These are phyloP conservation scores for Adiantum capillusveneris DNA, from an alignment of 75 land plant genomes.

Conservation along the genomic window DNA sequence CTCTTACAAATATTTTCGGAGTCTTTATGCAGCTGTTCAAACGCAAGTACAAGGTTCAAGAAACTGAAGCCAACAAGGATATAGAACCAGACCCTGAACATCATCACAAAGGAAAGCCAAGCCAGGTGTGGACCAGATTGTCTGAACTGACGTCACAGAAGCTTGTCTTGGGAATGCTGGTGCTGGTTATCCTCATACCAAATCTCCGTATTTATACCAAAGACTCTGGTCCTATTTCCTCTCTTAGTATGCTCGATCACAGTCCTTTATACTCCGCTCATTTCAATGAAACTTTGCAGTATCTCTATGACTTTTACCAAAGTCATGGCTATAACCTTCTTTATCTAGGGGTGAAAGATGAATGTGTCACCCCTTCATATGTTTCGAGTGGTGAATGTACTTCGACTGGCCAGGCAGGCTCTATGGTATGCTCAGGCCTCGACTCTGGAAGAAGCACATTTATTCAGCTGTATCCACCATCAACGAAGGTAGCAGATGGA, in stretches of 20 bases:
- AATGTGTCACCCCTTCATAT: slow-evolving; percentile 8
- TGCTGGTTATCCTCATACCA: slow-evolving; percentile 17
- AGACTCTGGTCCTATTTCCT: slow-evolving; percentile 27
- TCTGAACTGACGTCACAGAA: slow-evolving; percentile 36
- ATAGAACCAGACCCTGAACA: slow-evolving; percentile 1
- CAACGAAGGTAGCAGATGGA: neutral
- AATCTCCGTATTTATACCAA: slow-evolving; percentile 5
- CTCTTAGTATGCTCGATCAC: slow-evolving; percentile 24
- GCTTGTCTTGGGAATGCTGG: slow-evolving; percentile 26
- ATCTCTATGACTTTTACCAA: slow-evolving; percentile 16
- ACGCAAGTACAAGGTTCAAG: slow-evolving; percentile 1
- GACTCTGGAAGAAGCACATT: slow-evolving; percentile 6
- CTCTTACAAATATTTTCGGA: too few species aligned
- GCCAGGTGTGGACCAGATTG: slow-evolving; percentile 35
- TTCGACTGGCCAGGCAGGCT: slow-evolving; percentile 1
- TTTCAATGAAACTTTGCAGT: slow-evolving; percentile 20
- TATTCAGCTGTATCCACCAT: slow-evolving; percentile 19
- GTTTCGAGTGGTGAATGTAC: neutral
- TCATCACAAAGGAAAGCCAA: slow-evolving; percentile 25
- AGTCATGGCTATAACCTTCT: slow-evolving; percentile 23
- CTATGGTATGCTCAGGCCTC: slow-evolving; percentile 4
- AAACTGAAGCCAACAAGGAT: slow-evolving; percentile 8
- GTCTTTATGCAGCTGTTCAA: slow-evolving; percentile 11
- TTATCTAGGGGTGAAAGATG: slow-evolving; percentile 29
- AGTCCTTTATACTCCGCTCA: slow-evolving; percentile 13